A percentile compares a stretch with the other conserved stretches of the same genome.
Evolutionary conservation across 352 stramenopile genomes (phyloP).

Genomic region (Globisporangium cystogenes): DNA sequence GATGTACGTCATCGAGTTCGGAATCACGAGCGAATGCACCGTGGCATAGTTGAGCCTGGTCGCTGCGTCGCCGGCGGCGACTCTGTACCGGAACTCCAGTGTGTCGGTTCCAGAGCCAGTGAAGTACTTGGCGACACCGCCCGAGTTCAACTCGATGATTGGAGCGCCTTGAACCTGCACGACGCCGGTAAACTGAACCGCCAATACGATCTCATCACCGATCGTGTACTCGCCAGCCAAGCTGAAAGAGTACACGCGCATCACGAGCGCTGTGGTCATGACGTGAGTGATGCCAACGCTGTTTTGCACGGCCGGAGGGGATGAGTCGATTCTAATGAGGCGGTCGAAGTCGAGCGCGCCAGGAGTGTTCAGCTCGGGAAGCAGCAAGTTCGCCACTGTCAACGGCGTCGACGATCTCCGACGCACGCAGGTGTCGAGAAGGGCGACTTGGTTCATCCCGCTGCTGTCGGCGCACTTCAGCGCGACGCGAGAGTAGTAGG

Average conservation of each 20-base stretch:
- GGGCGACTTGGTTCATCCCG: conserved; percentile 43
- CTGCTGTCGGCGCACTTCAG: conserved; percentile 35
- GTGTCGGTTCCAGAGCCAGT: conserved; percentile 35
- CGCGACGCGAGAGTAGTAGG: conserved; percentile 33
- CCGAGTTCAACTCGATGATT: conserved; percentile 64
- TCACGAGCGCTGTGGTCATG: conserved; percentile 28
- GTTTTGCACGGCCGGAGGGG: conserved; percentile 24
- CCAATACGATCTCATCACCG: conserved; percentile 55
- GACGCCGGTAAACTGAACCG: conserved; percentile 38
- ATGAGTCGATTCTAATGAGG: conserved; percentile 50
- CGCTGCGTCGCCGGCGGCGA: conserved; percentile 35
- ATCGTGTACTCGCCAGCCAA: conserved; percentile 46
- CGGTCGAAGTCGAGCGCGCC: conserved; percentile 49
- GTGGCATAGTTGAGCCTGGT: conserved; percentile 54
- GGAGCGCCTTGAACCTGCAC: conserved; percentile 49
- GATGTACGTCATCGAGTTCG: conserved; percentile 14
- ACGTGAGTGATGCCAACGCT: conserved; percentile 26
- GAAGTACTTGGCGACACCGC: conserved; percentile 41
- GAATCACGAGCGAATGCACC: conserved; percentile 21
- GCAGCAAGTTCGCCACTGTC: conserved; percentile 33
- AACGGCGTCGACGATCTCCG: conserved; percentile 25
- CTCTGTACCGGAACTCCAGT: conserved; percentile 65
- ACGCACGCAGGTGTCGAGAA: conserved; percentile 43
- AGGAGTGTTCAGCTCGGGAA: conserved; percentile 39
- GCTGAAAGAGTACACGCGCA: conserved; percentile 34